Base-by-base conservation (phyloP, 345 rosid genomes). In the Camelina sativa region DNA sequence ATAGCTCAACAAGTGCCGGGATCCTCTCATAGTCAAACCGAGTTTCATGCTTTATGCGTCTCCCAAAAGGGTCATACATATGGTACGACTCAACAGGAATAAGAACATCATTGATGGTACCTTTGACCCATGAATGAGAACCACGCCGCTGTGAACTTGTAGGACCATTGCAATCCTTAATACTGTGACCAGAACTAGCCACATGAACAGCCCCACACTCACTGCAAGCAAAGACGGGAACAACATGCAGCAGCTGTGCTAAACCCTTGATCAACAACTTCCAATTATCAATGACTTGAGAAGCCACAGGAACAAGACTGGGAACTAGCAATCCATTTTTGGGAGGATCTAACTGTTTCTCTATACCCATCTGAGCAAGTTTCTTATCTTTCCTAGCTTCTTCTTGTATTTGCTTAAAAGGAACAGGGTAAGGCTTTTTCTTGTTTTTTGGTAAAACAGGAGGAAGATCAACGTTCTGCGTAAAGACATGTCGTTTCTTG, bases 41-140 rank as follows among this genome's bases (percentile, higher is more conserved):
- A 3, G 87, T 83, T 76, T 85, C 97, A 1, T 91, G 97, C 76
- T 75, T 86, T 74, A 91, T 76, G 3, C 93, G 90, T 59, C 76
- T 68, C 55, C 97, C 97, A 60, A 93, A 93, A 70, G 97, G 97
- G 62, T 93, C 97, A 83, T 73, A 88, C 61, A 88, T 84, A 81
- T 89, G 98, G 68, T 93, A 93, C 3, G 96, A 87, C 69, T 93
- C 98, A n/a, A 93, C 84, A 19, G 97, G 92, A 58, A 91, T 17
- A 32, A 91, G 88, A 62, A 91, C 41, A 48, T 93, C 96, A 71
- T 81, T 83, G 65, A 91, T 76, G 41, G 92, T 86, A 37, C 91
- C 96, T 72, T 72, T 89, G 63, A 87, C 86, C 98, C 94, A 91
- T 43, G 83, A 79, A 72, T 91, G 97, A 41, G 78, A 79, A 71